Evolutionary conservation across 2,329 filamentous ascomycete species (phyloP), one percentile per base, ranked within the genome.

Genomic region (Rutstroemia sp.): DNA sequence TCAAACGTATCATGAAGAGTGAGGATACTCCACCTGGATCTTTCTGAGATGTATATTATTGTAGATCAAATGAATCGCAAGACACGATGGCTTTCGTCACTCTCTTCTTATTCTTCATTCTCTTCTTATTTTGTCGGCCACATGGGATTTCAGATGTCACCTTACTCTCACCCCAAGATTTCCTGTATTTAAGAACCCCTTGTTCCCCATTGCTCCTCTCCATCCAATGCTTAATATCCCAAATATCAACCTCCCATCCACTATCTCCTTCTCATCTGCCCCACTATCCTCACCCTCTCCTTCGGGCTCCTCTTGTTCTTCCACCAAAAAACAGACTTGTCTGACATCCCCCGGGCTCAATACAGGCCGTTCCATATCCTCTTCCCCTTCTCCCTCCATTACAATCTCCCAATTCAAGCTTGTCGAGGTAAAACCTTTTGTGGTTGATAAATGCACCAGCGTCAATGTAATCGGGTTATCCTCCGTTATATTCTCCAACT

Each of bases 151-250:
- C 9, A 12, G 3, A 19, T 19, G 39, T 42, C 16, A 46, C 42
- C 42, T 46, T 14, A 51, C 19, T 17, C 78, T 76, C 56, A 79
- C 78, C 12, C 82, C 81, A 61, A 95, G 74, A 77, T 87, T 92
- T 9, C 92, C 92, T 6, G 94, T 99, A 46, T 86, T 90, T 68
- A 99, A 75, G 64, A 84, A 92, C 0, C 94, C 94, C 65, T 83
- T 81, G 72, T 92, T 94, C 0, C 94, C 94, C 87, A 96, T 92
- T 60, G 88, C 82, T 39, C 88, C 87, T 61, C 89, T 80, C 94
- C 94, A 99, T 54, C 89, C 87, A 58, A 97, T 88, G 45, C 85
- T 86, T 63, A 97, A 72, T 60, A 94, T 84, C 5, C 92, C 92
- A 68, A 97, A 83, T 19, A 86, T 76, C 39, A 88, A 75, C 61